Evolutionary conservation across 164 flowering plant species (phyloP), one percentile per base, ranked within the genome.

Genomic region (Cinnamomum micranthum): DNA sequence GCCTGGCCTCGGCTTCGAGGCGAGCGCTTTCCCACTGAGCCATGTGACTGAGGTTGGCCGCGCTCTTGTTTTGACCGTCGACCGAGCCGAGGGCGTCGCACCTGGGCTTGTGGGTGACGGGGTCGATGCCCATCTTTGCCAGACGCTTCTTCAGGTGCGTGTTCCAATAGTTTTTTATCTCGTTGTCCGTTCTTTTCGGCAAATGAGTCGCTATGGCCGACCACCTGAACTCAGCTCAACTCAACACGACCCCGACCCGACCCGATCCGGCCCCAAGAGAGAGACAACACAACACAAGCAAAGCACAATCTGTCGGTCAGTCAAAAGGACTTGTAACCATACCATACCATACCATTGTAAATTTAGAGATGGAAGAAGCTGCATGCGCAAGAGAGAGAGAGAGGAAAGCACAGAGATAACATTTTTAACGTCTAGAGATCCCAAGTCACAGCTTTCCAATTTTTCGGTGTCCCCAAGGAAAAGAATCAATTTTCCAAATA

Each of bases 11-110:
- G 41, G 98, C 98, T 79, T 94, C 97, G 4, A 94, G 91, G 12
- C 98, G 82, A 7, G 98, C 95, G n/a, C 91, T 91, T 75, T 94
- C 97, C 98, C 97, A 92, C 69, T 92, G 97, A 68, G 97, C 97
- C 88, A 92, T 88, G 82, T 94, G 98, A 86, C 94, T 91, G 17
- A 92, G 87, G 58, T 86, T 89, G 52, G 97, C 91, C 0, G 90
- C 84, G 72, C 68, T 82, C 80, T 89, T 90, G 73, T 89, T 70
- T 6, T 85, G 92, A 25, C 87, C 83, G 60, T 55, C 88, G 69
- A 65, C 78, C 14, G 73, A 75, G 50, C 87, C 76, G 33, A 86
- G 83, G 12, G 91, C 78, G 72, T 89, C 95, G 68, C 80, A 84
- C 71, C 89, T 91, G 66, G 92, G 92, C 86, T 94, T 94, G 88